These are phyloP conservation scores for Aspergillus ostianus DNA, from an alignment of 495 filamentous ascomycete species.

Conservation along the genomic window DNA sequence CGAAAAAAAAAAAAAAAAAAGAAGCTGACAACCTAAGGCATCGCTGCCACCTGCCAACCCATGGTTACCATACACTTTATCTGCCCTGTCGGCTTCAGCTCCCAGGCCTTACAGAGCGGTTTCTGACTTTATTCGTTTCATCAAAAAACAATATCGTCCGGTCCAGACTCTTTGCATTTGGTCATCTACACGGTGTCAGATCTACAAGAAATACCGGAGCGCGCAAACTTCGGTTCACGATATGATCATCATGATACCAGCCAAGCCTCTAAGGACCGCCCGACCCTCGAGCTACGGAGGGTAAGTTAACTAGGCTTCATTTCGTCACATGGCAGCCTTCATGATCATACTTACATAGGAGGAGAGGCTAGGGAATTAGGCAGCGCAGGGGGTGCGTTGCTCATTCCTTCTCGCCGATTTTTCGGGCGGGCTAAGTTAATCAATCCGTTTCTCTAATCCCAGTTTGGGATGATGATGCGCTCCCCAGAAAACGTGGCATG, in stretches of 20 bases:
- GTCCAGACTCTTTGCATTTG: not conserved
- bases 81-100: not conserved
- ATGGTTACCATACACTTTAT: not conserved
- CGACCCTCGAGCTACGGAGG: too few relatives aligned
- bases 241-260: not conserved
- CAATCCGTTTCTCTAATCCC: not conserved
- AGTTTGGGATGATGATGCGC: not conserved
- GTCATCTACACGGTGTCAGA: too few relatives aligned
- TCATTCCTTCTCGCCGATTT: not conserved
- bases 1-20: not conserved
- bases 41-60: not conserved
- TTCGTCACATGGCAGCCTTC: conserved; percentile 7
- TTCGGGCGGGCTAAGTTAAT: not conserved
- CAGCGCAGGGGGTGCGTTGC: too few relatives aligned
- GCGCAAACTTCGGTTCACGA: not conserved
- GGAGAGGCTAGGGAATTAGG: too few relatives aligned
- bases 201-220: too few relatives aligned
- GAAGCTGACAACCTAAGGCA: not conserved
- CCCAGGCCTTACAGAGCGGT: not conserved
- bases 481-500: conserved; percentile 15
- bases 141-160: not conserved
- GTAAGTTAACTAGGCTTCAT: not conserved
- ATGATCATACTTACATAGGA: not conserved
- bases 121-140: not conserved
- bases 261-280: not conserved